Evolutionary conservation across 2,329 filamentous ascomycete species (phyloP).

Genomic region (Phialophora verrucosa): DNA sequence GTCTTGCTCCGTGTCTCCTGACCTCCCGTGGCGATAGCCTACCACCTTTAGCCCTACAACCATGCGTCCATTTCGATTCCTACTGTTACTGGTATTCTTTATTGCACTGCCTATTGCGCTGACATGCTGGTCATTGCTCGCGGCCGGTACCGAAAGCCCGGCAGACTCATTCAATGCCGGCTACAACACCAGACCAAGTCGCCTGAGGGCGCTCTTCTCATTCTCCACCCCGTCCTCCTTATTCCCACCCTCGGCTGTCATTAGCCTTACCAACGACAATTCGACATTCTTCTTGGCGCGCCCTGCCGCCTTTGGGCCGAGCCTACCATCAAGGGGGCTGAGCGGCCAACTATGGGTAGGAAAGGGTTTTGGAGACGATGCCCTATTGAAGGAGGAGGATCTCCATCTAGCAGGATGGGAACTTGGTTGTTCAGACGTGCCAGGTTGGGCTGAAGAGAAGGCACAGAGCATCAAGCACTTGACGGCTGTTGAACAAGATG

Average conservation of each 20-base stretch:
- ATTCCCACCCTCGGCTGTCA: conserved; percentile 93
- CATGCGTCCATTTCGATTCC: conserved; percentile 56
- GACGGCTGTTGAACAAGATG: conserved; percentile 7
- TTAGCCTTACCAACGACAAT: conserved; percentile 96
- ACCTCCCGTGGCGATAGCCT: conserved; percentile 15
- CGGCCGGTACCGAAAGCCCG: conserved; percentile 36
- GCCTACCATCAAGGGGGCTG: conserved; percentile 74
- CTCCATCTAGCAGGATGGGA: conserved; percentile 72
- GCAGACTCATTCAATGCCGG: conserved; percentile 46
- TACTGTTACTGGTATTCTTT: conserved; percentile 54
- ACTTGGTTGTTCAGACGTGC: conserved; percentile 91
- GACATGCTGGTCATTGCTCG: conserved; percentile 54
- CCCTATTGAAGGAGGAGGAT: conserved; percentile 62
- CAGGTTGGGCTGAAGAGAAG: conserved; percentile 76
- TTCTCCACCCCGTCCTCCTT: conserved; percentile 80
- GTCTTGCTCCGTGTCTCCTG: conserved; percentile 25
- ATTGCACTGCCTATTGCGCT: conserved; percentile 56
- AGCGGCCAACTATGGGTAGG: conserved; percentile 94
- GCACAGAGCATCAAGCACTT: conserved; percentile 49
- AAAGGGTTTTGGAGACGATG: conserved; percentile 85
- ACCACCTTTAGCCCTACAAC: conserved; percentile 25
- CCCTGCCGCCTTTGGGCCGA: conserved; percentile 89
- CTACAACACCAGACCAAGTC: conserved; percentile 50
- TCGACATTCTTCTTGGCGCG: conserved; percentile 94
- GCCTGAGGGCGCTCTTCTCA: conserved; percentile 67